These are phyloP conservation scores for Colletotrichum sp. DNA, from an alignment of 2,329 filamentous ascomycete genomes.

Conservation along the genomic window DNA sequence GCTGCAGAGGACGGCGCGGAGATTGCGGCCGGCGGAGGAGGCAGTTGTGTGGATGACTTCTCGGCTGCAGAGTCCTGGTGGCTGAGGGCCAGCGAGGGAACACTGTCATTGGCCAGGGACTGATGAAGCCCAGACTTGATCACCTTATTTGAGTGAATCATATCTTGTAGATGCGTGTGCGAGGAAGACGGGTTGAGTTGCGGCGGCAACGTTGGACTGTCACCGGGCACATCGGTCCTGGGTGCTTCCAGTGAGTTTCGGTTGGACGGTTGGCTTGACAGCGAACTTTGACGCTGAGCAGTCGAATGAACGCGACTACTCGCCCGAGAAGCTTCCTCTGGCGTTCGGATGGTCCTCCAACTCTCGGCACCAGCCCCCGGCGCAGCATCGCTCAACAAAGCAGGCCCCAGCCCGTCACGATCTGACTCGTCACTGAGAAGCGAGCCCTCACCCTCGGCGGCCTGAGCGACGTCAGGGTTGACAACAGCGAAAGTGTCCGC, in stretches of 20 bases:
- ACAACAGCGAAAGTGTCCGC: conserved; percentile 25
- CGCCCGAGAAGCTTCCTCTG: conserved; percentile 47
- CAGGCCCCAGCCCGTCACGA: conserved; percentile 38
- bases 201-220: conserved; percentile 69
- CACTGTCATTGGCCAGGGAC: conserved; percentile 62
- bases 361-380: conserved; percentile 40
- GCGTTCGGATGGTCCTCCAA: conserved; percentile 61
- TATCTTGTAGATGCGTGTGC: conserved; percentile 63
- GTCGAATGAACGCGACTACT: conserved; percentile 42
- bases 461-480: conserved; percentile 11
- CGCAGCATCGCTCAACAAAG: conserved; percentile 44
- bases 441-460: conserved; percentile 23
- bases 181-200: conserved; percentile 52
- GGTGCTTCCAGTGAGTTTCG: conserved; percentile 40
- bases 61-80: conserved; percentile 53
- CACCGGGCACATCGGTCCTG: conserved; percentile 43
- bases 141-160: conserved; percentile 64
- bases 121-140: conserved; percentile 62
- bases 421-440: conserved; percentile 32
- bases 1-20: conserved; percentile 18
- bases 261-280: conserved; percentile 56
- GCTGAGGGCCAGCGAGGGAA: conserved; percentile 57
- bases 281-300: conserved; percentile 49
- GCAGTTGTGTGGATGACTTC: conserved; percentile 32
- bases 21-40: conserved; percentile 28